These are phyloP conservation scores for Apophysomyces sp. DNA, from an alignment of 371 early-diverging fungal genomes.

Conservation along the genomic window DNA sequence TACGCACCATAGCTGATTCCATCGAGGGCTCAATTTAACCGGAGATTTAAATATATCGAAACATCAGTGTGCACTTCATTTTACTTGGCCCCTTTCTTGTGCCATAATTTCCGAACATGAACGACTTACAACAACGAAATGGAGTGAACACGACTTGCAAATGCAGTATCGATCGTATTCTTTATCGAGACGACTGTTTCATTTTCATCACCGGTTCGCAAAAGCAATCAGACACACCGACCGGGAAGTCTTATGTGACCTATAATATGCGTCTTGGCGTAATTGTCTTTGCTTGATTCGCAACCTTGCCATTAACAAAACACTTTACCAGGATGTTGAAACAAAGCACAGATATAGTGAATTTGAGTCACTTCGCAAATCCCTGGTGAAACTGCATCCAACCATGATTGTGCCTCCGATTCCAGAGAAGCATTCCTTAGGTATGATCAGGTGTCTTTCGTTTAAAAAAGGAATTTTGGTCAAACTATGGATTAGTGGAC, in stretches of 20 bases:
- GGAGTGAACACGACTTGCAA: conserved; percentile 9
- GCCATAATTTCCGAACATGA: conserved; percentile 1
- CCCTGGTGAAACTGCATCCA: conserved; percentile 80
- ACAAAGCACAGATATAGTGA: conserved; percentile 79
- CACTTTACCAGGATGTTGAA: conserved; percentile 28
- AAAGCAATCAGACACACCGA: conserved; percentile 38
- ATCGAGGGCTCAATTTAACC: not conserved
- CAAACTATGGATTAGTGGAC: conserved; percentile 57
- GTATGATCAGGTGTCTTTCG: conserved; percentile 36
- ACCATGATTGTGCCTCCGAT: conserved; percentile 92
- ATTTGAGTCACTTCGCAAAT: conserved; percentile 87
- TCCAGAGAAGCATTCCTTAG: conserved; percentile 93
- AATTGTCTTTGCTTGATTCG: conserved; percentile 9
- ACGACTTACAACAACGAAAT: not conserved
- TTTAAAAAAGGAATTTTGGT: not conserved
- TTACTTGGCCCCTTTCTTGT: not conserved
- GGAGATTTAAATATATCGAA: not conserved
- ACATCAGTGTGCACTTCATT: not conserved
- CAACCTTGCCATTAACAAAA: not conserved
- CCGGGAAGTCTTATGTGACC: conserved; percentile 46
- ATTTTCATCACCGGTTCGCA: conserved; percentile 41
- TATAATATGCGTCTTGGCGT: conserved; percentile 57
- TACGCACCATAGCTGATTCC: not conserved
- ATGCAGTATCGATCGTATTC: conserved; percentile 27
- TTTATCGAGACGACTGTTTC: conserved; percentile 20